Percentiles rank a stretch among this genome's conserved stretches.
Evolutionary conservation across 2,329 filamentous ascomycete genomes (phyloP).

Genomic region (Periconia macrospinosa): DNA sequence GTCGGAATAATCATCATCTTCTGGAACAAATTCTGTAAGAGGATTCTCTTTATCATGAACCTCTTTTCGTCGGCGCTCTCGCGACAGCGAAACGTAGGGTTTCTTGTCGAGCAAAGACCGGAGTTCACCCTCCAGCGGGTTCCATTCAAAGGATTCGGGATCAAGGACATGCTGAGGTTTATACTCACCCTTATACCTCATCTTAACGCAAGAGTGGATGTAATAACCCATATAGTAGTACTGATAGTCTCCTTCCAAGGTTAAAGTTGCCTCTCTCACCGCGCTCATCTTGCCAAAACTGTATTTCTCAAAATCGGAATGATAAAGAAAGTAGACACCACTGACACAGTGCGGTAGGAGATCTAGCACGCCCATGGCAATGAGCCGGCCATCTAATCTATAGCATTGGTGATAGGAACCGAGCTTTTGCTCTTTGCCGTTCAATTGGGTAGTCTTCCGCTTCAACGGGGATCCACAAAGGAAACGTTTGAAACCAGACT

Average conservation of each 20-base stretch:
- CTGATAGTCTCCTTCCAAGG: slow-evolving; percentile 67
- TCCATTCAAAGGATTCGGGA: slow-evolving; percentile 66
- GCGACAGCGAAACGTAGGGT: slow-evolving; percentile 54
- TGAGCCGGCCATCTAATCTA: slow-evolving; percentile 71
- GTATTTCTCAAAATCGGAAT: slow-evolving; percentile 70
- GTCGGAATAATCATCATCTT: slow-evolving; percentile 19
- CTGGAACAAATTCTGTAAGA: not conserved
- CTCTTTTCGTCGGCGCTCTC: slow-evolving; percentile 33
- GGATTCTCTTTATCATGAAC: slow-evolving; percentile 1
- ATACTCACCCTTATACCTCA: slow-evolving; percentile 84
- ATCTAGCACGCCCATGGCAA: slow-evolving; percentile 77
- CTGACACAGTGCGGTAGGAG: slow-evolving; percentile 76
- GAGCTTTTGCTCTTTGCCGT: slow-evolving; percentile 59
- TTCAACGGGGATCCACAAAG: slow-evolving; percentile 71
- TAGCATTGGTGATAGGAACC: slow-evolving; percentile 85
- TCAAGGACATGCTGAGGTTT: slow-evolving; percentile 74
- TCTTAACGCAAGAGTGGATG: slow-evolving; percentile 79
- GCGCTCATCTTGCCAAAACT: slow-evolving; percentile 76
- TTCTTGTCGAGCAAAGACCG: slow-evolving; percentile 57
- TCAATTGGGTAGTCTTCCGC: slow-evolving; percentile 46
- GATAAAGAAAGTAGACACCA: slow-evolving; percentile 81
- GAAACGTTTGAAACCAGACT: slow-evolving; percentile 68
- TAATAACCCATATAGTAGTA: slow-evolving; percentile 87
- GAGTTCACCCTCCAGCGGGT: slow-evolving; percentile 57
- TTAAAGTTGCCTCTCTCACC: slow-evolving; percentile 70